These are phyloP conservation scores for Penicillium manginii DNA, from an alignment of 495 filamentous ascomycete species.

Conservation along the genomic window DNA sequence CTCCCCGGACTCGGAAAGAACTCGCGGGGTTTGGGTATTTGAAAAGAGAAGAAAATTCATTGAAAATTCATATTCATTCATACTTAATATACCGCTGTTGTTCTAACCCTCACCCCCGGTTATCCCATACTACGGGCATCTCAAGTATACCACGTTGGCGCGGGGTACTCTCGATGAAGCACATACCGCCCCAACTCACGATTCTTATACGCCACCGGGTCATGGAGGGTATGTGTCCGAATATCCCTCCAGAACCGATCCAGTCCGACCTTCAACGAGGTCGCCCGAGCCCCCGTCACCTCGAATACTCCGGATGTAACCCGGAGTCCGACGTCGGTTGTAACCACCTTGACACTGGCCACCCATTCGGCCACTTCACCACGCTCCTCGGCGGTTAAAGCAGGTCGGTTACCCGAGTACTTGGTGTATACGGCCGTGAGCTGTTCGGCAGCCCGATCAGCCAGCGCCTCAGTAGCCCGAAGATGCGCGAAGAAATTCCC, in stretches of 20 bases:
- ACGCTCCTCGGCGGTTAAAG: constrained; percentile 47
- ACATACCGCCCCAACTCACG: constrained; percentile 58
- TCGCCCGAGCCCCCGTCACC: constrained; percentile 58
- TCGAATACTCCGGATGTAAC: constrained; percentile 64
- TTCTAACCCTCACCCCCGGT: not conserved
- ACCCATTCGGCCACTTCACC: constrained; percentile 64
- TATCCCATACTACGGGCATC: not conserved
- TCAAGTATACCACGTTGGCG: constrained; percentile 65
- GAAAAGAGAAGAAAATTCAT: no score
- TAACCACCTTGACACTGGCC: constrained; percentile 61
- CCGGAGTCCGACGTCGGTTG: constrained; percentile 58
- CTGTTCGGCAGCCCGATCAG: constrained; percentile 53
- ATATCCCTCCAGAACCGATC: constrained; percentile 65
- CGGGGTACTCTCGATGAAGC: constrained; percentile 54
- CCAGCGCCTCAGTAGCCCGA: constrained; percentile 57
- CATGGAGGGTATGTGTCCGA: constrained; percentile 63
- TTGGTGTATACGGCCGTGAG: constrained; percentile 45
- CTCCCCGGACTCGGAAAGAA: not conserved
- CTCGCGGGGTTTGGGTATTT: not conserved
- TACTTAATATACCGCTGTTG: no score
- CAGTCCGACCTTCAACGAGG: constrained; percentile 55
- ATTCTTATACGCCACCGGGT: constrained; percentile 66
- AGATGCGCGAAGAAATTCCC: constrained; percentile 64
- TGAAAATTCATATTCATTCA: not conserved
- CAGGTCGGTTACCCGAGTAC: constrained; percentile 35